Percentiles rank a stretch among this genome's conserved stretches.
These are phyloP conservation scores for Globisporangium cederbergense DNA, from an alignment of 352 stramenopile species.

Conservation along the genomic window DNA sequence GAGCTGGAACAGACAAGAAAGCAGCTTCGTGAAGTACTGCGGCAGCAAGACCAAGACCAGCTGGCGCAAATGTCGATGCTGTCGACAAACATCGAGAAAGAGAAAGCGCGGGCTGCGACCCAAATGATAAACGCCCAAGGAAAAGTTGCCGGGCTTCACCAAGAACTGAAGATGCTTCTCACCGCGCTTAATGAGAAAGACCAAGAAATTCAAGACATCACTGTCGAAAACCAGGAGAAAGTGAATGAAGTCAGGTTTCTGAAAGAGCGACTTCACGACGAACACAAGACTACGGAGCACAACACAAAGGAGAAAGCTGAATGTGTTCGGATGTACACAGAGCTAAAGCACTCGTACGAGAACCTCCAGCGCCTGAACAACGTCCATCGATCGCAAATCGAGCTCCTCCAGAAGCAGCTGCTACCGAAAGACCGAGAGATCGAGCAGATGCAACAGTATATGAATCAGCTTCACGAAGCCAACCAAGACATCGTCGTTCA, in stretches of 20 bases:
- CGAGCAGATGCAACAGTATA: slow-evolving; percentile 57
- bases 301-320: slow-evolving; percentile 45
- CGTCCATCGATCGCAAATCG: slow-evolving; percentile 72
- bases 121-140: slow-evolving; percentile 45
- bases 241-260: slow-evolving; percentile 28
- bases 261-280: slow-evolving; percentile 34
- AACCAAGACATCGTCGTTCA: slow-evolving; percentile 74
- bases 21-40: slow-evolving; percentile 46
- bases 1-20: slow-evolving; percentile 39
- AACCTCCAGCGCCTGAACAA: slow-evolving; percentile 63
- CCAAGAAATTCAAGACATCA: slow-evolving; percentile 36
- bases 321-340: slow-evolving; percentile 17
- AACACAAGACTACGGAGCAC: slow-evolving; percentile 26
- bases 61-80: slow-evolving; percentile 54
- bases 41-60: slow-evolving; percentile 63
- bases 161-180: slow-evolving; percentile 74
- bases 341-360: slow-evolving; percentile 42
- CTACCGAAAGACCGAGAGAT: slow-evolving; percentile 64
- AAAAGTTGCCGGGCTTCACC: slow-evolving; percentile 49
- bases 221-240: slow-evolving; percentile 24
- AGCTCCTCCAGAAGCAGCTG: slow-evolving; percentile 67
- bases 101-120: slow-evolving; percentile 36
- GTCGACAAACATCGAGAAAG: slow-evolving; percentile 35
- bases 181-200: slow-evolving; percentile 58
- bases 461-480: slow-evolving; percentile 49